Evolutionary conservation across 1,139 yeast genomes (phyloP).

Genomic region (Blastobotrys indianensis): DNA sequence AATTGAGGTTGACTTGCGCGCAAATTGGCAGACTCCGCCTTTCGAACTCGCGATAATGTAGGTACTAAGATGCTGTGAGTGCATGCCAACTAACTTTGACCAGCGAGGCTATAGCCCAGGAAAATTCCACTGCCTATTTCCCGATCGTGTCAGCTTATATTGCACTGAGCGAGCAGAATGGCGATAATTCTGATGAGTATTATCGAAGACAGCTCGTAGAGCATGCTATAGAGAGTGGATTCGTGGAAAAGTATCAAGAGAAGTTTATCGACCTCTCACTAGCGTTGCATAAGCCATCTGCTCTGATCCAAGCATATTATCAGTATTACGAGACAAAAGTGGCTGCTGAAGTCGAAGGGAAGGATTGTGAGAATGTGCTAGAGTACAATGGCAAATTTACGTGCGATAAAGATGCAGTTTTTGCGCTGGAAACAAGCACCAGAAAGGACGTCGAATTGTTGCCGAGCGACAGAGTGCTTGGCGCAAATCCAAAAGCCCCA

Average conservation of each 20-base stretch:
- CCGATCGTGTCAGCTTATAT: conserved; percentile 42
- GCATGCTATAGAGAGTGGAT: conserved; percentile 28
- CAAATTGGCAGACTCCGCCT: conserved; percentile 36
- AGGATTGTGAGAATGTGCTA: conserved; percentile 46
- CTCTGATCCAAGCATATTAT: conserved; percentile 61
- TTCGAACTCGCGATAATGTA: conserved; percentile 45
- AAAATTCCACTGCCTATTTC: conserved; percentile 45
- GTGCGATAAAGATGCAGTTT: conserved; percentile 63
- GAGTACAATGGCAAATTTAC: conserved; percentile 44
- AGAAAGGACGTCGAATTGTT: conserved; percentile 29
- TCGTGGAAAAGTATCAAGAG: conserved; percentile 21
- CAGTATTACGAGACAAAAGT: conserved; percentile 41
- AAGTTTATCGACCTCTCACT: conserved; percentile 47
- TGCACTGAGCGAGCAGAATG: conserved; percentile 22
- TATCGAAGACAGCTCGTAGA: conserved; percentile 38
- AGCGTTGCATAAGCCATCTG: conserved; percentile 50
- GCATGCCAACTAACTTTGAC: conserved; percentile 39
- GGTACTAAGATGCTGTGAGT: conserved; percentile 26
- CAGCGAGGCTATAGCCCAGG: conserved; percentile 49
- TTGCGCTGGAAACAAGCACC: conserved; percentile 51
- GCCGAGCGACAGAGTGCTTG: conserved; percentile 56
- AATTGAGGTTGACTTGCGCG: conserved; percentile 24
- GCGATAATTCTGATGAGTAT: conserved; percentile 35
- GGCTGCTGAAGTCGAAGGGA: conserved; percentile 28
- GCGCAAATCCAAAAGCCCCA: conserved; percentile 40